Percentiles rank a stretch among this genome's conserved stretches.
Evolutionary conservation across 148 eudicot genomes (phyloP).

Genomic region (Diospyros lotus): DNA sequence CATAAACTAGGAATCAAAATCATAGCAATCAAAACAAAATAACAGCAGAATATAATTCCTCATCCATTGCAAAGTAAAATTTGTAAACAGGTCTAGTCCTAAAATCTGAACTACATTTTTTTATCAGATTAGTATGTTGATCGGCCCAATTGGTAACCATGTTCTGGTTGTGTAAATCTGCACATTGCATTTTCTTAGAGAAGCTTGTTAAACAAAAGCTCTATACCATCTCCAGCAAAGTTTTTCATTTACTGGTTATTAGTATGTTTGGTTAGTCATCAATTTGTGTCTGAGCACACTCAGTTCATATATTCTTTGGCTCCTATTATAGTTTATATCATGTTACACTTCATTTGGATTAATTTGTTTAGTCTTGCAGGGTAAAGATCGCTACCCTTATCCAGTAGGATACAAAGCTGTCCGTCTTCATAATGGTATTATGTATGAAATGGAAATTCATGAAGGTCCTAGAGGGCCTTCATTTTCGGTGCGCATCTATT

Average conservation of each 20-base stretch:
- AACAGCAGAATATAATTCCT: too few species aligned
- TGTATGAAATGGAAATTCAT: conserved; percentile 71
- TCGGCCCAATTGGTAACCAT: too few species aligned
- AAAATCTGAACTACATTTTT: too few species aligned
- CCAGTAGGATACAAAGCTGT: conserved; percentile 82
- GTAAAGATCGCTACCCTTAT: conserved; percentile 93
- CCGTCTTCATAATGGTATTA: conserved; percentile 56
- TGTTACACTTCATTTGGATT: background rate
- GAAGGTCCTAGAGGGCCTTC: conserved; percentile 86
- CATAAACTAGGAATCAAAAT: too few species aligned
- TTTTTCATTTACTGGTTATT: background rate
- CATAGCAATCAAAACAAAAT: too few species aligned
- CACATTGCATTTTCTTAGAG: background rate
- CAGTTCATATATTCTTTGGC: background rate
- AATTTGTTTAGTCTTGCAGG: conserved; percentile 40
- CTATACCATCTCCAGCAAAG: background rate
- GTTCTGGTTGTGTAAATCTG: background rate
- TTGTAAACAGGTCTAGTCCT: too few species aligned
- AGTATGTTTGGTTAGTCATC: background rate
- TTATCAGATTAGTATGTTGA: too few species aligned
- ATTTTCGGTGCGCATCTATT: conserved; percentile 53
- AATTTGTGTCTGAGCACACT: background rate
- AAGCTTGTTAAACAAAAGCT: background rate
- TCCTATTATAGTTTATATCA: background rate
- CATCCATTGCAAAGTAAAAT: too few species aligned